Conservation (phyloP, 2,329 filamentous ascomycete species). For the Phaeosphaeriaceae sp. region DNA sequence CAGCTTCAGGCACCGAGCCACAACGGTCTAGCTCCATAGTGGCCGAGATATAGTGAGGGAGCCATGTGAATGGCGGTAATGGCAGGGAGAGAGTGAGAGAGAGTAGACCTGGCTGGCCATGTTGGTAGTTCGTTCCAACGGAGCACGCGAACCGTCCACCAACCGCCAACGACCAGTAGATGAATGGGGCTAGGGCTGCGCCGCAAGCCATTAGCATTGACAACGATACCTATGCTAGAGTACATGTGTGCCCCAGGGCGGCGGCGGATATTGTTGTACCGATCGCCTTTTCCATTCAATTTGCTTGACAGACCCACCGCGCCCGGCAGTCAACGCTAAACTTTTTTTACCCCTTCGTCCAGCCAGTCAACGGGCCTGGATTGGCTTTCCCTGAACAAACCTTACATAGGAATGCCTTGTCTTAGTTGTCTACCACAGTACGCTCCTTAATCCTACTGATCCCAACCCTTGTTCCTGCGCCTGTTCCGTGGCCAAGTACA, state of each 20-base stretch:
- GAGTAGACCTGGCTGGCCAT: neutral
- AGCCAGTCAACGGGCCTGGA: no score
- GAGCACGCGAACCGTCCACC: constrained; percentile 32
- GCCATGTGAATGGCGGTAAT: constrained; percentile 40
- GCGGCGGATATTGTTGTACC: no score
- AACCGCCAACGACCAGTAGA: constrained; percentile 26
- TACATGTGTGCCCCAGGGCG: no score
- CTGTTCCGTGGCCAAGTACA: no score
- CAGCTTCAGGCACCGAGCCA: constrained; percentile 38
- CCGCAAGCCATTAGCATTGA: constrained; percentile 25
- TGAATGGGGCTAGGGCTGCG: constrained; percentile 26
- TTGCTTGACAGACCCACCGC: constrained; percentile 25
- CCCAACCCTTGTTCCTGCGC: no score
- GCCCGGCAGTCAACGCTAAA: no score
- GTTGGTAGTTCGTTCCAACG: constrained; percentile 12
- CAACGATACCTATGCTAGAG: constrained; percentile 35
- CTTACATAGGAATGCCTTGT: no score
- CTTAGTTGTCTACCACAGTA: no score
- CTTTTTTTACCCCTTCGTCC: no score
- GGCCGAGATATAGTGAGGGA: constrained; percentile 37
- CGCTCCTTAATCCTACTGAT: no score
- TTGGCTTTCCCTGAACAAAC: no score
- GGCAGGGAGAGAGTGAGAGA: constrained; percentile 32
- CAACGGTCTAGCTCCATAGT: constrained; percentile 34
- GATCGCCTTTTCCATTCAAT: no score